These are phyloP conservation scores for Kwoniella mangroviensis DNA, from an alignment of 768 basidiomycete genomes.

Conservation along the genomic window DNA sequence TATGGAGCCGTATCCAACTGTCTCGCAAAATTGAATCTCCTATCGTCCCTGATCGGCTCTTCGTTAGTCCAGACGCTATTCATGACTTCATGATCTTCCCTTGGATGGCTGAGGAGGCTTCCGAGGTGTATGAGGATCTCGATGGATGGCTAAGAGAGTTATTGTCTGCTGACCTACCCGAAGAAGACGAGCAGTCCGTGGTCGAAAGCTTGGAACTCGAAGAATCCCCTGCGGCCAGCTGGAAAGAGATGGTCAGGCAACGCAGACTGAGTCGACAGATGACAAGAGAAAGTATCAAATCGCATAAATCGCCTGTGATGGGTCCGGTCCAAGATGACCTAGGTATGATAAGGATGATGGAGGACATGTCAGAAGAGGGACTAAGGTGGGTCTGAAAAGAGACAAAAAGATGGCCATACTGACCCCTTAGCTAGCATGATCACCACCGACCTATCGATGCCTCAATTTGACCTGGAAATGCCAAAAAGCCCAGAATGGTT, in stretches of 20 bases:
- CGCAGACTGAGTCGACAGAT: constrained; percentile 10
- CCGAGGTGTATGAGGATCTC: constrained; percentile 39
- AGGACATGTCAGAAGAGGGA: constrained; percentile 38
- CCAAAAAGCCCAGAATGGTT: constrained; percentile 22
- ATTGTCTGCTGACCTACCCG: constrained; percentile 21
- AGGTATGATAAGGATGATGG: constrained; percentile 35
- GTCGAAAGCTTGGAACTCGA: constrained; percentile 3
- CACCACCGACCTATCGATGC: background rate
- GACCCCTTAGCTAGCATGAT: constrained; percentile 21
- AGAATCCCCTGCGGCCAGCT: constrained; percentile 1
- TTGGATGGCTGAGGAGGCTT: constrained; percentile 49
- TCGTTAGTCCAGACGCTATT: constrained; percentile 33
- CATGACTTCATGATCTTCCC: constrained; percentile 54
- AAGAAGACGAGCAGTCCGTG: constrained; percentile 13
- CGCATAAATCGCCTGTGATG: constrained; percentile 27
- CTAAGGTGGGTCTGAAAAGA: constrained; percentile 29
- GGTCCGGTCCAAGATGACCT: constrained; percentile 30
- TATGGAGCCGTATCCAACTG: constrained; percentile 39
- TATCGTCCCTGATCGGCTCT: constrained; percentile 22
- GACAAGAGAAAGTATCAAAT: constrained; percentile 26
- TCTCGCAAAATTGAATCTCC: background rate
- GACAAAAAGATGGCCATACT: background rate
- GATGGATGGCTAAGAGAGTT: constrained; percentile 45
- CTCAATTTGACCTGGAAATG: constrained; percentile 16
- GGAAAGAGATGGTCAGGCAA: constrained; percentile 8